phyloP scores from a whole-genome alignment of 164 flowering plant species.

The Vitis cinerea region DNA sequence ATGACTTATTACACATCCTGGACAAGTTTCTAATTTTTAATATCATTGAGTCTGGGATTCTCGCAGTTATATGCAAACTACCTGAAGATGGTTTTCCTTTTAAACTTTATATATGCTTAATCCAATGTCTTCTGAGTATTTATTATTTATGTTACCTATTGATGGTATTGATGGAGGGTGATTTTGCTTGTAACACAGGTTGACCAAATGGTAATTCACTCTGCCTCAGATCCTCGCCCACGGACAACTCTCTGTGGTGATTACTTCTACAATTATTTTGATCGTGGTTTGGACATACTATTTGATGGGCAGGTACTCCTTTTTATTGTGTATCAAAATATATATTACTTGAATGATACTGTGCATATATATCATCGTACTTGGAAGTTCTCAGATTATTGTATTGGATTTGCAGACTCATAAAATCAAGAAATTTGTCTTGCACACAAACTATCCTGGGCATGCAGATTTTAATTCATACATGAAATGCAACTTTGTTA shows the following conservation, averaged over 20 bases:
- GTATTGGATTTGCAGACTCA: constrained; percentile 69
- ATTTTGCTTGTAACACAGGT: constrained; percentile 49
- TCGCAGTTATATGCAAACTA: background rate
- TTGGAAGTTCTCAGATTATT: constrained; percentile 6
- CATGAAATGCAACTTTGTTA: constrained; percentile 88
- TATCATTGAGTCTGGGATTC: background rate
- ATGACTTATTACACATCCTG: too few species aligned
- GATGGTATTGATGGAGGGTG: background rate
- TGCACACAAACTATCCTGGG: constrained; percentile 96
- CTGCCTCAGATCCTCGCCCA: constrained; percentile 93
- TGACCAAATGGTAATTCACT: constrained; percentile 98
- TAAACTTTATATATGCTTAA: too few species aligned
- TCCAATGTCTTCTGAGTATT: too few species aligned
- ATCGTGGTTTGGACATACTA: constrained; percentile 92
- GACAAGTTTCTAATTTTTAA: background rate
- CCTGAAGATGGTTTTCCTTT: background rate
- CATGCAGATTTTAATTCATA: constrained; percentile 97
- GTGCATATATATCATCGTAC: background rate
- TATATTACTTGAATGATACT: background rate
- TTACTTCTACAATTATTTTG: constrained; percentile 91
- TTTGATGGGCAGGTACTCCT: constrained; percentile 89
- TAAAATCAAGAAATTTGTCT: constrained; percentile 89
- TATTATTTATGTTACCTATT: too few species aligned
- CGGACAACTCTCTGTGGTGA: constrained; percentile 89
- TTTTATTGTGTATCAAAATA: background rate